Evolutionary conservation across 495 filamentous ascomycete species (phyloP), one percentile per base, ranked within the genome.

Genomic region (Hyphodiscus hymeniophilus): DNA sequence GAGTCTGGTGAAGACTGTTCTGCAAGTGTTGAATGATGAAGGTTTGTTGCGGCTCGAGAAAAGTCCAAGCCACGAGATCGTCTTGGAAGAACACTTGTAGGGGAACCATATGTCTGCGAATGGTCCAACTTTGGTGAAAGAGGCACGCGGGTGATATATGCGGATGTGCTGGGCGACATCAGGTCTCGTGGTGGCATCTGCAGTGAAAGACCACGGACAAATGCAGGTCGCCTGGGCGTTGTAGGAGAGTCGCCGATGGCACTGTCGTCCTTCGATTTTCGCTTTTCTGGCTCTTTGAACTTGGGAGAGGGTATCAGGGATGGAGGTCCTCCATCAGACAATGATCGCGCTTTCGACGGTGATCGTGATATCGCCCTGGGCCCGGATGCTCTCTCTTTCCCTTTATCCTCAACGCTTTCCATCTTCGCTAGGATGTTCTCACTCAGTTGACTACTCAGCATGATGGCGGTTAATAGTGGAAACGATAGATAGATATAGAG

Each of bases 21-120:
- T 35, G 89, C 89, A 7, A 96, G 73, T 2, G 85, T 97, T 18
- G 92, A 96, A 64, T 97, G 94, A 67, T 98, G 92, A 10, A 98
- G 75, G 54, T 89, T 94, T 3, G 92, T 97, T 48, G 89, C 91
- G 36, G 88, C 89, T 54, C 90, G 76, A n/a, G 89, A 87, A 64
- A 92, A 95, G 60, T 96, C 90, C 41, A 94, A 66, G 23, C 89
- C 89, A 20, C 90, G 79, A 5, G 88, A 94, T 41, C 89, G 81
- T 42, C 90, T 75, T 38, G 90, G 90, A 12, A 96, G 75, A 15
- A 90, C 82, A 13, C 87, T 92, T n/a, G 78, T 72, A 13, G 84
- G 81, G 3, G 88, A 88, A 38, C 85, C 84, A 68, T 92, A 95
- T 24, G 80, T 85, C 50, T 85, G 82, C 13, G 82, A 80, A 48